A percentile compares a stretch with the other conserved stretches of the same genome.
These are phyloP conservation scores for Torulaspora globosa DNA, from an alignment of 1,139 yeast genomes.

Conservation along the genomic window DNA sequence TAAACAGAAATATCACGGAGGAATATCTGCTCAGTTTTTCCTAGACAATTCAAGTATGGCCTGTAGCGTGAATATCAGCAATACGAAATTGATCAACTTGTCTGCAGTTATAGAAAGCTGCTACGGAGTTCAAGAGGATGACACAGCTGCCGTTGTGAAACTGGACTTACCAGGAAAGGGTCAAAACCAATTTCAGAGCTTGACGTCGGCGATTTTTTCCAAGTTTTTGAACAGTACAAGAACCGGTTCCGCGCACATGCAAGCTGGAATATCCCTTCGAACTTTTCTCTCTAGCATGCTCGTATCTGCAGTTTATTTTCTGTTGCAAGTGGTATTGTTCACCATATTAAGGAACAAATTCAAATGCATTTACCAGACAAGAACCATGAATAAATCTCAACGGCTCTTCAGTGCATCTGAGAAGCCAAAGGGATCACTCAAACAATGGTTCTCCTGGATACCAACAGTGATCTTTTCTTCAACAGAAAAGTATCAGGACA, in stretches of 20 bases:
- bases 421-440: background rate
- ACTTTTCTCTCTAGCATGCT: slow-evolving; percentile 46
- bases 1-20: background rate
- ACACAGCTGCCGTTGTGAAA: slow-evolving; percentile 20
- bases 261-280: slow-evolving; percentile 46
- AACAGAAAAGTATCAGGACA: slow-evolving; percentile 43
- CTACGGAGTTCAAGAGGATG: slow-evolving; percentile 17
- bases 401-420: background rate
- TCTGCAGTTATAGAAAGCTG: slow-evolving; percentile 20
- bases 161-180: slow-evolving; percentile 13
- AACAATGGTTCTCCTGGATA: slow-evolving; percentile 16
- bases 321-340: slow-evolving; percentile 51
- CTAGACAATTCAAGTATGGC: background rate
- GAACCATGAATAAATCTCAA: slow-evolving; percentile 33
- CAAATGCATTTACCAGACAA: slow-evolving; percentile 54
- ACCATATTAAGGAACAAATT: slow-evolving; percentile 48
- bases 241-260: slow-evolving; percentile 47
- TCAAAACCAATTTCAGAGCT: slow-evolving; percentile 13
- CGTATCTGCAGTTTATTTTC: slow-evolving; percentile 50
- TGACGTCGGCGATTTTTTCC: slow-evolving; percentile 25
- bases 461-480: slow-evolving; percentile 24
- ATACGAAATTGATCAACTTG: background rate
- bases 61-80: background rate
- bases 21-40: background rate
- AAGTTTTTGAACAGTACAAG: slow-evolving; percentile 53